Conservation (phyloP, 1,284 basidiomycete genomes). For the Ceratobasidium sp. region DNA sequence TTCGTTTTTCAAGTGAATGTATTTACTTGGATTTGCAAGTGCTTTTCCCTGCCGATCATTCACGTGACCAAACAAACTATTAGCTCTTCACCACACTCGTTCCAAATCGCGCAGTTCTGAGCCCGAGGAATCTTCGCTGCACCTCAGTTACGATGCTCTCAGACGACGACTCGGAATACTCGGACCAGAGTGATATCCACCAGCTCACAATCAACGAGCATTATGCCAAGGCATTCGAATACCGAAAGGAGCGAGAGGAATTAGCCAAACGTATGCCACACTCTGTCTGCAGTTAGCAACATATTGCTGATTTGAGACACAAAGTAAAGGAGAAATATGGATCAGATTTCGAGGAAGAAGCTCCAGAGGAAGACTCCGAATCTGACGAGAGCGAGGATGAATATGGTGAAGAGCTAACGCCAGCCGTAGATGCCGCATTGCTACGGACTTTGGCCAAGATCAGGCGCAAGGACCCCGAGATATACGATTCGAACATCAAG, state of each 20-base stretch:
- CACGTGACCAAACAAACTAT: constrained; percentile 30
- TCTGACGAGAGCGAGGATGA: constrained; percentile 90
- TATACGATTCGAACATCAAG: constrained; percentile 74
- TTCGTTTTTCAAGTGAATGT: background rate
- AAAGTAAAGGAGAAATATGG: constrained; percentile 88
- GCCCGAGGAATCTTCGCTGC: background rate
- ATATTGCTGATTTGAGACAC: background rate
- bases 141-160: constrained; percentile 9
- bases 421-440: constrained; percentile 94
- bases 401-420: constrained; percentile 94
- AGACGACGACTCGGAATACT: constrained; percentile 22
- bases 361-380: constrained; percentile 68
- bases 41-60: background rate
- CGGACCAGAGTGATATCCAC: constrained; percentile 21
- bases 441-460: constrained; percentile 90
- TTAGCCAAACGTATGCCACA: constrained; percentile 69
- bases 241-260: constrained; percentile 84
- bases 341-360: constrained; percentile 63
- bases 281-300: background rate
- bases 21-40: background rate
- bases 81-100: background rate
- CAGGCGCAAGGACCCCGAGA: constrained; percentile 80
- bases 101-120: background rate
- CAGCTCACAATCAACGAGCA: constrained; percentile 79
- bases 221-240: constrained; percentile 81